Conservation (phyloP, 352 stramenopile species). For the Phytophthora sojae region DNA sequence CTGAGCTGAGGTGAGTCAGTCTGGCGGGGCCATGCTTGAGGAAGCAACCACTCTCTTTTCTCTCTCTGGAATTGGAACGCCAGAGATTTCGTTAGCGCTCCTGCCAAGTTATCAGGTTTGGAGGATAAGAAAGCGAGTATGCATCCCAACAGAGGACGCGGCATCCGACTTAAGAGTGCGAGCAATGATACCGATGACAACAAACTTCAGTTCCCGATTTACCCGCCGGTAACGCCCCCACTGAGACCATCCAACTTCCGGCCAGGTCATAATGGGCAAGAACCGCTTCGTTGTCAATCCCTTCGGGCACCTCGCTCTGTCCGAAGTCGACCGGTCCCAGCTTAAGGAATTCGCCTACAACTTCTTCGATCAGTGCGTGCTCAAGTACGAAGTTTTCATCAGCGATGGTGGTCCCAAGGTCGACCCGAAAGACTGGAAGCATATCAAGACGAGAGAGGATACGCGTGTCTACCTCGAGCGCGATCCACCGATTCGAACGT, state of each 20-base stretch:
- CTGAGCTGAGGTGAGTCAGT: not conserved
- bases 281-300: constrained; percentile 37
- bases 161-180: too few relatives aligned
- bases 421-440: constrained; percentile 42
- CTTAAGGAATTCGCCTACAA: constrained; percentile 34
- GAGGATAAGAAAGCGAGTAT: not conserved
- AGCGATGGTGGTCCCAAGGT: constrained; percentile 32
- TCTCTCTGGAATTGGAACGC: not conserved
- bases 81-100: not conserved
- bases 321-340: constrained; percentile 14
- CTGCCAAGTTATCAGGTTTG: not conserved
- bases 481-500: constrained; percentile 18
- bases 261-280: constrained; percentile 10
- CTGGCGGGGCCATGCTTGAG: not conserved
- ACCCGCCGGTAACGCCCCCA: too few relatives aligned
- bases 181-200: too few relatives aligned
- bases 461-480: constrained; percentile 38
- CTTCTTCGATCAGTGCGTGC: constrained; percentile 32
- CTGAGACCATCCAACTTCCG: too few relatives aligned
- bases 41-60: not conserved
- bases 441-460: constrained; percentile 40
- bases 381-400: constrained; percentile 50
- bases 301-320: constrained; percentile 24
- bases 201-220: not conserved
- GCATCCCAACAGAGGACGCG: not conserved